Evolutionary conservation across 192 early-diverging fungal species (phyloP).

Genomic region (Coemansia javaensis): DNA sequence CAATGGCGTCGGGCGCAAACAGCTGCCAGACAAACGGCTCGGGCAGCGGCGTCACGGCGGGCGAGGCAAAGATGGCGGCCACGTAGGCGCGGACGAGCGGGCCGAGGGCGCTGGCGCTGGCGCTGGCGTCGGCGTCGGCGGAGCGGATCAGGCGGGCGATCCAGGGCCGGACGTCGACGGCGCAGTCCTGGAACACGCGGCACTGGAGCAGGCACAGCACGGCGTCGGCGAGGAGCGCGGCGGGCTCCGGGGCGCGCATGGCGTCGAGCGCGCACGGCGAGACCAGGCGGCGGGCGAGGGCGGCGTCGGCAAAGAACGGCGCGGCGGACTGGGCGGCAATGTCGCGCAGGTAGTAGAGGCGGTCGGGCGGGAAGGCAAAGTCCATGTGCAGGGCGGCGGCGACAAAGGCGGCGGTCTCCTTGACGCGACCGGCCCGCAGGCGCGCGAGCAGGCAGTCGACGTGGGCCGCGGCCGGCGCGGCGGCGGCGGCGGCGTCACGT

Average conservation of each 20-base stretch:
- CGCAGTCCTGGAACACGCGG: conserved; percentile 32
- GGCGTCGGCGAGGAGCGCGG: conserved; percentile 11
- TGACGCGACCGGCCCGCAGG: conserved; percentile 21
- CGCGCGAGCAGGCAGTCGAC: conserved; percentile 29
- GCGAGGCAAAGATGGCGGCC: conserved; percentile 21
- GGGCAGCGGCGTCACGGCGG: conserved; percentile 34
- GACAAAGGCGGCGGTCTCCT: conserved; percentile 17
- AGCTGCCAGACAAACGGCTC: conserved; percentile 25
- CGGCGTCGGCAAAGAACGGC: conserved; percentile 6
- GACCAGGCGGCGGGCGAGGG: conserved; percentile 20
- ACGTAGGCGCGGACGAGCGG: conserved; percentile 37
- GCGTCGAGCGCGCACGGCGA: background rate
- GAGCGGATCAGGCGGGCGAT: conserved; percentile 11
- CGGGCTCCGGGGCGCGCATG: background rate
- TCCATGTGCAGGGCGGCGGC: conserved; percentile 20
- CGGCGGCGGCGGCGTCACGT: background rate
- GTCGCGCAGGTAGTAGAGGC: conserved; percentile 38
- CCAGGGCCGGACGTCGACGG: conserved; percentile 46
- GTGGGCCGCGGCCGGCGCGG: background rate
- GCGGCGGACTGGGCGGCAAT: conserved; percentile 7
- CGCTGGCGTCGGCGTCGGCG: conserved; percentile 5
- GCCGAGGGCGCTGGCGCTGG: conserved; percentile 14
- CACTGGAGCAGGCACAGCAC: conserved; percentile 25
- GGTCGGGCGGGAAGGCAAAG: conserved; percentile 39
- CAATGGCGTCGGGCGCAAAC: conserved; percentile 21